These are phyloP conservation scores for Nakazawaea wyomingensis DNA, from an alignment of 805 yeast genomes.

Conservation along the genomic window DNA sequence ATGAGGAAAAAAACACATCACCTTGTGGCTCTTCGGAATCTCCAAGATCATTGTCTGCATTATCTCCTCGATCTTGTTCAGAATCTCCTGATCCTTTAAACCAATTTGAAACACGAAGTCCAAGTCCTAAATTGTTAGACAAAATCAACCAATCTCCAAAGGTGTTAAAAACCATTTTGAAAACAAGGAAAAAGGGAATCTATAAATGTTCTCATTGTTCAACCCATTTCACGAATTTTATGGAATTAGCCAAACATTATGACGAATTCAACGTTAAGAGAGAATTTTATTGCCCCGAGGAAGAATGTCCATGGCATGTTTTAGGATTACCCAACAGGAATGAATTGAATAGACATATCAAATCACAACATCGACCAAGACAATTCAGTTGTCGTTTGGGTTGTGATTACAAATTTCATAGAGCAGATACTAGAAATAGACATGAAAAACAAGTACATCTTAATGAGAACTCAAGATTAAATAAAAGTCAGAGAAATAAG, in stretches of 20 bases:
- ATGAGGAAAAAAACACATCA: not conserved
- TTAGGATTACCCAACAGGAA: slow-evolving; percentile 12
- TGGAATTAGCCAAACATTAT: slow-evolving; percentile 13
- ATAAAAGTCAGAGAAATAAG: slow-evolving; percentile 8
- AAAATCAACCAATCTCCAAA: slow-evolving; percentile 7
- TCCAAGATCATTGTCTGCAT: not conserved
- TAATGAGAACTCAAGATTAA: slow-evolving; percentile 11
- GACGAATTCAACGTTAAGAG: slow-evolving; percentile 12
- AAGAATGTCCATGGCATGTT: slow-evolving; percentile 14
- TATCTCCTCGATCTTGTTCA: not conserved
- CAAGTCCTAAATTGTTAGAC: slow-evolving; percentile 4
- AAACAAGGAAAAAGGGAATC: slow-evolving; percentile 14
- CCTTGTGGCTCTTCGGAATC: not conserved
- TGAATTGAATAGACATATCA: slow-evolving; percentile 13
- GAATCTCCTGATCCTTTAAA: not conserved
- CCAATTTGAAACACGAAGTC: slow-evolving; percentile 1
- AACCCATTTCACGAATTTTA: slow-evolving; percentile 9
- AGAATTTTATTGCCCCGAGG: slow-evolving; percentile 12
- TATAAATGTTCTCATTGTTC: slow-evolving; percentile 14
- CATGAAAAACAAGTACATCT: slow-evolving; percentile 13
- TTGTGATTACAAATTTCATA: slow-evolving; percentile 11
- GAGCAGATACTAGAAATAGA: slow-evolving; percentile 12
- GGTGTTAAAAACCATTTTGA: slow-evolving; percentile 7
- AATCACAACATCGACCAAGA: slow-evolving; percentile 13
- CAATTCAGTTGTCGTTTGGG: slow-evolving; percentile 10